A percentile compares a stretch with the other conserved stretches of the same genome.
Conservation (phyloP, 768 basidiomycete genomes). For the Lactifluus pinguis region DNA sequence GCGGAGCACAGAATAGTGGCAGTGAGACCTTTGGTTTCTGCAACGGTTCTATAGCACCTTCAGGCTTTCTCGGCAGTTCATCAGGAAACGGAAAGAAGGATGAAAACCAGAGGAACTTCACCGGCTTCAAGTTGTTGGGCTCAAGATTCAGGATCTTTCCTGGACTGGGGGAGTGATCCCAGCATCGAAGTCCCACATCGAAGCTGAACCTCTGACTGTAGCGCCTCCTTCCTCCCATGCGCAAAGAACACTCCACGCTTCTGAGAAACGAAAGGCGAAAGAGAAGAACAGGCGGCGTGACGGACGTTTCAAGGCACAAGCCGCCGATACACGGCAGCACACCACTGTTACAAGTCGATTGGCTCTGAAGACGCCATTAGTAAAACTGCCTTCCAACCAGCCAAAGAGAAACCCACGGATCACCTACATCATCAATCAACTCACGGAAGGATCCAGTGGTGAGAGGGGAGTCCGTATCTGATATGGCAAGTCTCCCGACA, state of each 20-base stretch:
- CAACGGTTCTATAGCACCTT: conserved; percentile 33
- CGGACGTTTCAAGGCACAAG: conserved; percentile 17
- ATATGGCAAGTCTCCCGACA: background rate
- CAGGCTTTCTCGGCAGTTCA: conserved; percentile 17
- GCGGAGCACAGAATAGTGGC: conserved; percentile 32
- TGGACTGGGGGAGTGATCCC: conserved; percentile 82
- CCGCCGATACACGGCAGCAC: conserved; percentile 1
- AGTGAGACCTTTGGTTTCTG: conserved; percentile 31
- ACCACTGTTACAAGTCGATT: background rate
- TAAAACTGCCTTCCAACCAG: background rate
- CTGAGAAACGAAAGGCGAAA: conserved; percentile 10
- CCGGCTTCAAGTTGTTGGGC: conserved; percentile 93
- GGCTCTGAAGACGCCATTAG: background rate
- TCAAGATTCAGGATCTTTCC: conserved; percentile 70
- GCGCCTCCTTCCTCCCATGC: conserved; percentile 25
- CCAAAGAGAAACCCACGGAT: conserved; percentile 5
- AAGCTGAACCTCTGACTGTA: conserved; percentile 25
- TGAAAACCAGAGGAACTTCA: conserved; percentile 85
- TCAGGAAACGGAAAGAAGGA: conserved; percentile 60
- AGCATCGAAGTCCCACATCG: conserved; percentile 20
- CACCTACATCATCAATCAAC: background rate
- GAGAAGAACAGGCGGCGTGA: conserved; percentile 14
- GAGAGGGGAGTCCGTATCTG: background rate
- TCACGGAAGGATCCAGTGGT: background rate
- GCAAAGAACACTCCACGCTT: conserved; percentile 3